These are phyloP conservation scores for Pseudogymnoascus sp. DNA, from an alignment of 2,329 filamentous ascomycete species.

Conservation along the genomic window DNA sequence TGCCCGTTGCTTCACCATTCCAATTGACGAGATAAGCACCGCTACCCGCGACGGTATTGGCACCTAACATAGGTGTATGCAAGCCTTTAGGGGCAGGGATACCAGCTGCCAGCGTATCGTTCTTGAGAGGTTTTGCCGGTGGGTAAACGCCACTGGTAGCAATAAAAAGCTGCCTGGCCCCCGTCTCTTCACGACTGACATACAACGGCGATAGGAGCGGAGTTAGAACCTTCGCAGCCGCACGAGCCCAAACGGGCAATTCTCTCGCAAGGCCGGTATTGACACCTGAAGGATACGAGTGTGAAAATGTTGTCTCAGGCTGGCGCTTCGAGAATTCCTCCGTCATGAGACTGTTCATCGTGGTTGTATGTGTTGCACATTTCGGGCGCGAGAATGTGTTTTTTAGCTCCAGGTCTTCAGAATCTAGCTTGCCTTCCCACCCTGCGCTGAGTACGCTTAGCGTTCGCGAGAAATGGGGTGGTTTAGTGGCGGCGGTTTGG, in stretches of 20 bases:
- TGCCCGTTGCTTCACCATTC: slow-evolving; percentile 17
- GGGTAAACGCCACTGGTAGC: slow-evolving; percentile 24
- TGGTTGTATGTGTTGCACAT: slow-evolving; percentile 21
- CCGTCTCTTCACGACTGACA: slow-evolving; percentile 20
- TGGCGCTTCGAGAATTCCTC: slow-evolving; percentile 40
- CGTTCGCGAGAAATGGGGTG: slow-evolving; percentile 41
- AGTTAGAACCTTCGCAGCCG: slow-evolving; percentile 11
- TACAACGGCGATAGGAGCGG: slow-evolving; percentile 14
- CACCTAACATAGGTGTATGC: neutral
- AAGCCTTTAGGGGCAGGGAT: slow-evolving; percentile 13
- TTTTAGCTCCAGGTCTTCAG: slow-evolving; percentile 33
- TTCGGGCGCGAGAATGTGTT: slow-evolving; percentile 14
- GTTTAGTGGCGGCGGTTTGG: slow-evolving; percentile 20
- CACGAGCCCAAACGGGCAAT: slow-evolving; percentile 13
- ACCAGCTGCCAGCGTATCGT: slow-evolving; percentile 12
- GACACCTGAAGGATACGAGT: slow-evolving; percentile 40
- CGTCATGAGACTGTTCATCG: slow-evolving; percentile 39
- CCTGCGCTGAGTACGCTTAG: slow-evolving; percentile 46
- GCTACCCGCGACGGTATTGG: slow-evolving; percentile 15
- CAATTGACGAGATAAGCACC: slow-evolving; percentile 20
- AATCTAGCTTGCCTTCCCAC: slow-evolving; percentile 42
- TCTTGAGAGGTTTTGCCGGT: slow-evolving; percentile 15
- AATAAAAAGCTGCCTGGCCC: slow-evolving; percentile 22
- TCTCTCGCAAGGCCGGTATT: slow-evolving; percentile 36
- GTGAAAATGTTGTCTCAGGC: slow-evolving; percentile 40